Conservation (phyloP, 2,329 filamentous ascomycete species). For the Lasiodiplodia gonubiensis region DNA sequence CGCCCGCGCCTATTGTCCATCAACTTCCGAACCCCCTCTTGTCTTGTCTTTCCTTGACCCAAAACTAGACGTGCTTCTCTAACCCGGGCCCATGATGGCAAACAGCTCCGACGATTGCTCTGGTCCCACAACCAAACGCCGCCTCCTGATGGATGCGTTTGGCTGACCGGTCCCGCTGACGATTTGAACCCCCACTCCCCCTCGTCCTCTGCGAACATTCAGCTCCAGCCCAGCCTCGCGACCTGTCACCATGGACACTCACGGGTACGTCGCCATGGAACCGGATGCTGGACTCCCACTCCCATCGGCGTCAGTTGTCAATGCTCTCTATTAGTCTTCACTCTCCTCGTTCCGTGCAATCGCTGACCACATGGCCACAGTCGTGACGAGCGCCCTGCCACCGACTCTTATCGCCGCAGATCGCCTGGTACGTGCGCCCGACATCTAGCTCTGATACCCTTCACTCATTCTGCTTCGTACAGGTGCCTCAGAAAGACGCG, state of each 20-base stretch:
- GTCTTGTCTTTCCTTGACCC: conserved; percentile 38
- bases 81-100: conserved; percentile 49
- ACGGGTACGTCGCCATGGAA: conserved; percentile 39
- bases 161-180: conserved; percentile 17
- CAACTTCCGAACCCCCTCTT: conserved; percentile 38
- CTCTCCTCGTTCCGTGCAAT: neutral
- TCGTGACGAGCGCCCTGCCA: conserved; percentile 57
- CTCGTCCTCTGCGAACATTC: neutral
- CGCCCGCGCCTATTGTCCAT: conserved; percentile 29
- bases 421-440: conserved; percentile 69
- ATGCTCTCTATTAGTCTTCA: conserved; percentile 6
- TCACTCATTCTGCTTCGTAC: neutral
- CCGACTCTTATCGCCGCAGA: conserved; percentile 59
- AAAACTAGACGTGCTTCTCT: conserved; percentile 43
- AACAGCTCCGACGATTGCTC: conserved; percentile 46
- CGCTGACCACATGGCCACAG: conserved; percentile 37
- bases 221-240: neutral
- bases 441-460: too few species aligned
- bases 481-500: conserved; percentile 17
- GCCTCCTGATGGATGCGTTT: conserved; percentile 34
- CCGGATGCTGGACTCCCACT: conserved; percentile 13
- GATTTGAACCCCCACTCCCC: neutral
- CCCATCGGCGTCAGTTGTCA: conserved; percentile 23
- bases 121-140: conserved; percentile 35
- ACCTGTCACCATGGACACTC: conserved; percentile 44